Percentiles rank a stretch among this genome's conserved stretches.
phyloP scores from a whole-genome alignment of 495 filamentous ascomycete species.

The Geoglossum glabrum region DNA sequence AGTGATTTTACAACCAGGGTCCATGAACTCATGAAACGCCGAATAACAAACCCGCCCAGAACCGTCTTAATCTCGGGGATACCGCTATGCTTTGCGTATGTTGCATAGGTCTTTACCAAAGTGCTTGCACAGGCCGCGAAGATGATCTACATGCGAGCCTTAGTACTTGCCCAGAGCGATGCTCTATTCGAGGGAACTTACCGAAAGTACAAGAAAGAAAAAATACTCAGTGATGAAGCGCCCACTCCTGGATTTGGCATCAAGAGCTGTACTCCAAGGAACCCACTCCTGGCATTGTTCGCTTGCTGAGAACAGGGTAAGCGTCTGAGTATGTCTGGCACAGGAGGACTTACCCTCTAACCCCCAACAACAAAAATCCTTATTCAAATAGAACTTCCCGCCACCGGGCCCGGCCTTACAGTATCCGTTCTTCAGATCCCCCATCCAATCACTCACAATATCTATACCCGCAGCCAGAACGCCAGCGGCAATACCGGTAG shows the following conservation, averaged over 20 bases:
- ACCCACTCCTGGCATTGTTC: slow-evolving; percentile 69
- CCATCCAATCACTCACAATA: slow-evolving; percentile 84
- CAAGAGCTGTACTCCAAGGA: slow-evolving; percentile 59
- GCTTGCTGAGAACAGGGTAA: slow-evolving; percentile 25
- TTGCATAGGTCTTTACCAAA: slow-evolving; percentile 64
- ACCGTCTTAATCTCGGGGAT: slow-evolving; percentile 98
- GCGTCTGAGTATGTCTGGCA: slow-evolving; percentile 2
- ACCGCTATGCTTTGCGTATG: slow-evolving; percentile 85
- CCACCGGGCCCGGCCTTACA: slow-evolving; percentile 55
- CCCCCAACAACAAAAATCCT: slow-evolving; percentile 80
- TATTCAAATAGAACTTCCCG: slow-evolving; percentile 76
- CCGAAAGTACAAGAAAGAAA: slow-evolving; percentile 65
- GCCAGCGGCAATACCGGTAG: slow-evolving; percentile 60
- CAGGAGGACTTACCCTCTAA: slow-evolving; percentile 39
- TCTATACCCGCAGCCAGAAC: slow-evolving; percentile 75
- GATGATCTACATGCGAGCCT: slow-evolving; percentile 33
- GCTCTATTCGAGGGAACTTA: slow-evolving; percentile 20
- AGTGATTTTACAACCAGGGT: slow-evolving; percentile 81
- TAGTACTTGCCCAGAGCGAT: slow-evolving; percentile 2
- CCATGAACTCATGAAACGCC: slow-evolving; percentile 81
- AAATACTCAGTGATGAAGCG: slow-evolving; percentile 67
- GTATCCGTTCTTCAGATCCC: slow-evolving; percentile 81
- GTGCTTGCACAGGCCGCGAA: slow-evolving; percentile 66
- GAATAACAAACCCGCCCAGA: slow-evolving; percentile 84
- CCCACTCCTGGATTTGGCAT: slow-evolving; percentile 41